Base-by-base conservation (phyloP, 345 rosid species). In the Populus euphratica region DNA sequence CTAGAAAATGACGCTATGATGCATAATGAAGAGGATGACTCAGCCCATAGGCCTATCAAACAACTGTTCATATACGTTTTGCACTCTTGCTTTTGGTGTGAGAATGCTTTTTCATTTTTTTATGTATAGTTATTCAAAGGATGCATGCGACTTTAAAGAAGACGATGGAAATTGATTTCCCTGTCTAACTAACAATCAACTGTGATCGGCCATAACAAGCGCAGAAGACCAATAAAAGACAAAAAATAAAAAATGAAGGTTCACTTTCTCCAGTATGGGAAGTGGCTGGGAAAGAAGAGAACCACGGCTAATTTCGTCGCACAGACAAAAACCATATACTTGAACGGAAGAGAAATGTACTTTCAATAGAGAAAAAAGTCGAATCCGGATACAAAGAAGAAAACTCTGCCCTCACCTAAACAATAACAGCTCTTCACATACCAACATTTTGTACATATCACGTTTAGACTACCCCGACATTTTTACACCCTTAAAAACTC, bases 391-490 rank as follows among this genome's bases (percentile, higher is more conserved):
- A 83, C 84, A 85, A 38, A 1, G 35, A 23, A 75, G 29, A 81
- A 85, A 85, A 66, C 73, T 77, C 79, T 81, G n/a, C 73, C 72
- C 78, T 75, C 84, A 29, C 76, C 85, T 79, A 81, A 82, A 64
- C 75, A 68, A 59, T 63, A 52, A 64, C 64, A 33, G 74, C 83
- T 75, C 80, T 39, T 78, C 50, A 35, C 86, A 76, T 77, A 47
- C 69, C n/a, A 79, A 80, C 78, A 77, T 86, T 43, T 88, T 88
- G 82, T 86, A 86, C 88, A 86, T 23, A 75, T 80, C 86, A 77
- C 73, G 71, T 59, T 59, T 59, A 76, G 79, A 77, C 73, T 59
- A 47, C 50, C 79, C 70, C 52, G 56, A 82, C 82, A 73, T 78
- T 72, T 86, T 78, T 86, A 84, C 86, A 88, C 73, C 83, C 77